Evolutionary conservation across 768 basidiomycete species (phyloP).

Genomic region (Pleurotus ostreatus): DNA sequence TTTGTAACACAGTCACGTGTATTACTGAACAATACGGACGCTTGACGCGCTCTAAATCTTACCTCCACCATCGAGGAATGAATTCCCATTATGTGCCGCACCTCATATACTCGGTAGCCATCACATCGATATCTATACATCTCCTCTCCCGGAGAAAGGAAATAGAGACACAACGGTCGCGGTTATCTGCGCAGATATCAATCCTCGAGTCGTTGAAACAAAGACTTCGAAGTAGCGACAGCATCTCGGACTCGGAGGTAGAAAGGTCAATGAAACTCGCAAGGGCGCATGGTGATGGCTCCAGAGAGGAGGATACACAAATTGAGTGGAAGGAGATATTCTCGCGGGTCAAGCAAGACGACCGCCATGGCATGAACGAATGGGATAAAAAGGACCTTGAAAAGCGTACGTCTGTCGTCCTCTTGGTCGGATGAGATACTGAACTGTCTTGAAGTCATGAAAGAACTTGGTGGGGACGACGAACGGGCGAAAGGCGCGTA

Average conservation of each 20-base stretch:
- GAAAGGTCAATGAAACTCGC: conserved; percentile 53
- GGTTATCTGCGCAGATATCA: conserved; percentile 52
- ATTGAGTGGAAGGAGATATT: conserved; percentile 4
- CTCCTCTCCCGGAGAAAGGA: conserved; percentile 49
- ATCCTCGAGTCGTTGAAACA: conserved; percentile 57
- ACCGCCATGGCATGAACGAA: neutral
- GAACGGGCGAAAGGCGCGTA: neutral
- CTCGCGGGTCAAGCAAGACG: conserved; percentile 1
- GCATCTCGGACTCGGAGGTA: conserved; percentile 47
- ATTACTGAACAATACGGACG: too few species aligned
- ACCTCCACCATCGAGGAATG: neutral
- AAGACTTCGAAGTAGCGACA: conserved; percentile 44
- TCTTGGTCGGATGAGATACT: neutral
- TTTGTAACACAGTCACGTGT: too few species aligned
- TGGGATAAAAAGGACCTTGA: conserved; percentile 6
- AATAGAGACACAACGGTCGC: conserved; percentile 50
- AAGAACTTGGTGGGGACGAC: neutral
- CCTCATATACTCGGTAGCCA: conserved; percentile 58
- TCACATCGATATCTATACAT: conserved; percentile 67
- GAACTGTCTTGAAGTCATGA: neutral
- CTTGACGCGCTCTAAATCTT: too few species aligned
- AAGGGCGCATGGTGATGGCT: conserved; percentile 22
- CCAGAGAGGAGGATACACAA: neutral
- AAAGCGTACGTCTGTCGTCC: neutral
- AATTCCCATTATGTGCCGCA: conserved; percentile 52